Percentiles rank a stretch among this genome's conserved stretches.
Evolutionary conservation across 345 rosid genomes (phyloP).

Genomic region (Pistacia atlantica): DNA sequence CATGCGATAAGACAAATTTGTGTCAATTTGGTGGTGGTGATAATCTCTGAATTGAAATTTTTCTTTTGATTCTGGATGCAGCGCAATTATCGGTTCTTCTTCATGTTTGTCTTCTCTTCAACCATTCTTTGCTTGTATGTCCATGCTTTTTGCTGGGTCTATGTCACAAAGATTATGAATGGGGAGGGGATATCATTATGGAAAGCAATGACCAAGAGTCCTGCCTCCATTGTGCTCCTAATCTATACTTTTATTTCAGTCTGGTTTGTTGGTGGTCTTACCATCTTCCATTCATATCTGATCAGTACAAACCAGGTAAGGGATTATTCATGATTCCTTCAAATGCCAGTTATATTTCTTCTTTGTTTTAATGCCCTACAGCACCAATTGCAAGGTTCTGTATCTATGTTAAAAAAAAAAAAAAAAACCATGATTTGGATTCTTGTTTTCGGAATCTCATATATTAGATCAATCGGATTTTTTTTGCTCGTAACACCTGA

Average conservation of each 20-base stretch:
- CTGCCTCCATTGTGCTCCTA: constrained; percentile 83
- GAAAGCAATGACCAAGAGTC: constrained; percentile 81
- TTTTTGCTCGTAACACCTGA: not conserved
- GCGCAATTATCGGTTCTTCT: constrained; percentile 97
- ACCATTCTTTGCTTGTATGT: constrained; percentile 85
- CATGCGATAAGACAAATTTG: not conserved
- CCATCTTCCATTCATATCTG: constrained; percentile 79
- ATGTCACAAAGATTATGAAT: constrained; percentile 65
- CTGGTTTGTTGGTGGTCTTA: constrained; percentile 98
- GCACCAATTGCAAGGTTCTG: constrained; percentile 8
- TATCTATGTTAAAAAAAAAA: not conserved
- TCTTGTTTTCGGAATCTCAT: not conserved
- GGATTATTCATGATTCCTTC: not conserved
- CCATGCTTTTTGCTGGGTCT: constrained; percentile 91
- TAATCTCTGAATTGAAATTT: constrained; percentile 1
- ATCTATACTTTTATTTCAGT: constrained; percentile 64
- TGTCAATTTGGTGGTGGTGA: constrained; percentile 3
- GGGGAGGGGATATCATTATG: constrained; percentile 62
- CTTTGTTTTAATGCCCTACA: not conserved
- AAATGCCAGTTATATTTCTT: not conserved
- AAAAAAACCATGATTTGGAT: not conserved
- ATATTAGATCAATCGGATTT: no score
- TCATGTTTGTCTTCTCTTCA: constrained; percentile 74
- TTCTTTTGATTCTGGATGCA: constrained; percentile 44
- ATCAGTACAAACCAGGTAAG: constrained; percentile 90